Evolutionary conservation across 495 filamentous ascomycete genomes (phyloP), one percentile per base, ranked within the genome.

Genomic region (Annulohypoxylon maeteangense): DNA sequence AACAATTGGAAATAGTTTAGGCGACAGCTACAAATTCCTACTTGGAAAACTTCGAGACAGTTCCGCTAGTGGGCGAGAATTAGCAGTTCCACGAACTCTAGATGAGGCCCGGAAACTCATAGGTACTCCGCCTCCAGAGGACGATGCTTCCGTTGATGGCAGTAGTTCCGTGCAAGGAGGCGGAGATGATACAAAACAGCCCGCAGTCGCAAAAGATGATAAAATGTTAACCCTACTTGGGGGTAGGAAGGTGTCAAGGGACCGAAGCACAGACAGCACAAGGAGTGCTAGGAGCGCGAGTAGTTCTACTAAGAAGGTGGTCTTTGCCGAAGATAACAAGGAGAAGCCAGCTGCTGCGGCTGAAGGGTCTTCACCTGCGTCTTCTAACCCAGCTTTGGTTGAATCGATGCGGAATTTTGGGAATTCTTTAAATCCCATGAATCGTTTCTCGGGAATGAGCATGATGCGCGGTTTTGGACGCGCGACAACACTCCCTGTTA

Each of bases 101-200:
- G 95, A 95, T 57, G 95, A 99, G 69, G 95, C 94, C 22, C 87
- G 94, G 45, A 93, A 91, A 77, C 86, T 99, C 10, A 91, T 99
- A 51, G 88, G 89, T 65, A 87, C 91, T 1, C 89, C 92, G n/a
- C 79, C 84, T 16, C 81, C 82, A 20, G 79, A 84, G 38, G 88
- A 89, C 22, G 87, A 90, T 38, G 84, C 79, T 50, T 77, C 81
- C 3, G 76, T 74, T 2, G 84, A 83, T 71, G 87, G 84, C 4
- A 80, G 80, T 7, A 81, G 79, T 60, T 78, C 83, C 1, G 73
- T 82, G 3, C 82, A 80, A 75, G 86, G 64, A 67, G 23, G 47
- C 23, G 81, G 67, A 68, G 85, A 79, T 31, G 74, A 80, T 66
- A 40, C 59, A 29, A 68, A 72, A 1, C 70, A 75, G 47, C 59